Conservation (phyloP, 805 yeast genomes). For the Pichia heedii region DNA sequence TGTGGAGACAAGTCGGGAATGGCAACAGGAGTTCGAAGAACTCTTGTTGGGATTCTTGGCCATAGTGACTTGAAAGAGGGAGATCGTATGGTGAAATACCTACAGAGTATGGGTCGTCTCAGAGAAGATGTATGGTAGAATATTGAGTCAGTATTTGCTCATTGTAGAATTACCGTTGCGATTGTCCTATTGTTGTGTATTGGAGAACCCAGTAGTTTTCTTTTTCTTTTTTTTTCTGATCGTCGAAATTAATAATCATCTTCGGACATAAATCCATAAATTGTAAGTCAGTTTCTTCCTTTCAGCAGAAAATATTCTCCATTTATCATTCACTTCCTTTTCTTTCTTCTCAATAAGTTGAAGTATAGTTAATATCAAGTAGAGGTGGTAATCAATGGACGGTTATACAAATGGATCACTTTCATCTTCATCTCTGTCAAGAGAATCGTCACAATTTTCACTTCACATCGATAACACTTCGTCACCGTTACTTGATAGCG, state of each 20-base stretch:
- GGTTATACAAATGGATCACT: constrained; percentile 2
- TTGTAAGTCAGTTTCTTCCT: no score
- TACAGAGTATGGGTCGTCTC: constrained; percentile 73
- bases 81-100: constrained; percentile 55
- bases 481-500: constrained; percentile 20
- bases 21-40: constrained; percentile 81
- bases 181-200: no score
- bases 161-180: no score
- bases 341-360: background rate
- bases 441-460: constrained; percentile 22
- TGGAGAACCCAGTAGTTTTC: no score
- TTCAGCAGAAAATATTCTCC: no score
- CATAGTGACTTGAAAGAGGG: constrained; percentile 52
- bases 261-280: no score
- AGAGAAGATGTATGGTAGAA: constrained; percentile 95
- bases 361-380: no score
- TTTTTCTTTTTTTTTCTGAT: no score
- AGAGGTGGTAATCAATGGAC: no score
- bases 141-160: background rate
- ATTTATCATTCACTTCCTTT: no score
- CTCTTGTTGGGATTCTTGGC: constrained; percentile 53
- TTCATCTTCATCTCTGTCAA: constrained; percentile 15
- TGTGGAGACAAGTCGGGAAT: constrained; percentile 91
- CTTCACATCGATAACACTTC: constrained; percentile 17
- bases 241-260: no score